These are phyloP conservation scores for Bipolaris oryzae DNA, from an alignment of 2,329 filamentous ascomycete species.

Conservation along the genomic window DNA sequence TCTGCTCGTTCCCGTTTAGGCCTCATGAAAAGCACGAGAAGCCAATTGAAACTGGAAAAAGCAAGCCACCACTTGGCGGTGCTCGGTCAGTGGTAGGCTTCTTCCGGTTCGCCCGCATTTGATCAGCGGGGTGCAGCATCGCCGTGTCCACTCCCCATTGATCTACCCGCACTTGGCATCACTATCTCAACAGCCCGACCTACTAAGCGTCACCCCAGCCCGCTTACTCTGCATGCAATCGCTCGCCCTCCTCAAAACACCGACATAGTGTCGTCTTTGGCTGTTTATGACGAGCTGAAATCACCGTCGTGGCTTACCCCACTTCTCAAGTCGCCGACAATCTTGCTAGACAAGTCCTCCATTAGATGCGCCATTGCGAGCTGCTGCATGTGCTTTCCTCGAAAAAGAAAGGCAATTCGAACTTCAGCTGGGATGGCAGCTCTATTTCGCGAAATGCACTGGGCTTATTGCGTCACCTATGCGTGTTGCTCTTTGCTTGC, in stretches of 20 bases:
- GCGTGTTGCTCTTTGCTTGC: background rate
- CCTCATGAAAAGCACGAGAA: background rate
- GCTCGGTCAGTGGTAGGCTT: background rate
- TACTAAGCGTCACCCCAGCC: background rate
- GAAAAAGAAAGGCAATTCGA: conserved; percentile 3
- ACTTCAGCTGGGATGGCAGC: conserved; percentile 1
- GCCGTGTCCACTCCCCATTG: conserved; percentile 4
- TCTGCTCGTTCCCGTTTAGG: background rate
- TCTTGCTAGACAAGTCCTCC: background rate
- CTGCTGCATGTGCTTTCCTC: conserved; percentile 8
- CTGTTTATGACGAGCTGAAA: conserved; percentile 8
- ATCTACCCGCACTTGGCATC: conserved; percentile 15
- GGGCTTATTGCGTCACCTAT: conserved; percentile 7
- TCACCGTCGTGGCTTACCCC: conserved; percentile 1
- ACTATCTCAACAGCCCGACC: background rate
- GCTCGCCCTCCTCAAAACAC: background rate
- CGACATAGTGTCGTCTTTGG: background rate
- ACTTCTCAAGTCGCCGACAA: conserved; percentile 14
- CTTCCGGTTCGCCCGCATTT: conserved; percentile 2
- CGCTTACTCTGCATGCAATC: conserved; percentile 1
- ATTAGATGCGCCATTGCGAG: conserved; percentile 1
- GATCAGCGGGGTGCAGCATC: conserved; percentile 13
- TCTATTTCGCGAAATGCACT: background rate
- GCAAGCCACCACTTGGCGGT: conserved; percentile 3
- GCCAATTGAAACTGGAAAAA: conserved; percentile 7